phyloP scores from a whole-genome alignment of 192 early-diverging fungal genomes.

The Rhizophagus prolifer region DNA sequence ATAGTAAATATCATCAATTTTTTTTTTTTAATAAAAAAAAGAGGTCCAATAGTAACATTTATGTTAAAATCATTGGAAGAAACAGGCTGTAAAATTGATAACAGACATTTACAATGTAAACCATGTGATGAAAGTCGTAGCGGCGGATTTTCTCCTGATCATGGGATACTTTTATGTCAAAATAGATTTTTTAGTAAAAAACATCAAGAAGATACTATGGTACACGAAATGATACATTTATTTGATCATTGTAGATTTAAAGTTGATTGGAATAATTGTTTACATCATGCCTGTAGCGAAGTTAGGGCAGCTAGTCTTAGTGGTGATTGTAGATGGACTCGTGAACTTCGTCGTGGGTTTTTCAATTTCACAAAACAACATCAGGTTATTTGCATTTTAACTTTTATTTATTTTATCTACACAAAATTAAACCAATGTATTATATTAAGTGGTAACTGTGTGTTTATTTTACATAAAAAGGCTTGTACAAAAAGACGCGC shows the following conservation, averaged over 20 bases:
- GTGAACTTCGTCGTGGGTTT: conserved; percentile 67
- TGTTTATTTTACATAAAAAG: conserved; percentile 24
- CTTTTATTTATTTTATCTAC: neutral
- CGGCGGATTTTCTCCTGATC: conserved; percentile 83
- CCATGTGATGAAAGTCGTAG: conserved; percentile 79
- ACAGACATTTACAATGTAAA: conserved; percentile 71
- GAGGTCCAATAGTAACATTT: conserved; percentile 82
- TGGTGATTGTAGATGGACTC: conserved; percentile 74
- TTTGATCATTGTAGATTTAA: conserved; percentile 77
- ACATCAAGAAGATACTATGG: conserved; percentile 91
- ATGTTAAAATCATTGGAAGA: conserved; percentile 78
- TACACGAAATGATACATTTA: conserved; percentile 89
- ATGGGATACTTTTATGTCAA: conserved; percentile 85
- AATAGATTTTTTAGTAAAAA: conserved; percentile 75
- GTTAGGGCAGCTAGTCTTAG: conserved; percentile 76
- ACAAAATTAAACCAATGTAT: neutral
- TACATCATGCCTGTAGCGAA: conserved; percentile 81
- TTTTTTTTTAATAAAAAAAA: neutral
- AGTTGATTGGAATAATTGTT: conserved; percentile 70
- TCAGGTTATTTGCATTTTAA: conserved; percentile 40
- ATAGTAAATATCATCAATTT: conserved; percentile 41
- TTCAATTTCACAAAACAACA: conserved; percentile 76
- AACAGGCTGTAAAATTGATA: conserved; percentile 60
- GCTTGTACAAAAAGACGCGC: conserved; percentile 87
- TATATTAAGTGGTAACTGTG: neutral